Base-by-base conservation (phyloP, 164 flowering plant species). In the Piper longum region DNA sequence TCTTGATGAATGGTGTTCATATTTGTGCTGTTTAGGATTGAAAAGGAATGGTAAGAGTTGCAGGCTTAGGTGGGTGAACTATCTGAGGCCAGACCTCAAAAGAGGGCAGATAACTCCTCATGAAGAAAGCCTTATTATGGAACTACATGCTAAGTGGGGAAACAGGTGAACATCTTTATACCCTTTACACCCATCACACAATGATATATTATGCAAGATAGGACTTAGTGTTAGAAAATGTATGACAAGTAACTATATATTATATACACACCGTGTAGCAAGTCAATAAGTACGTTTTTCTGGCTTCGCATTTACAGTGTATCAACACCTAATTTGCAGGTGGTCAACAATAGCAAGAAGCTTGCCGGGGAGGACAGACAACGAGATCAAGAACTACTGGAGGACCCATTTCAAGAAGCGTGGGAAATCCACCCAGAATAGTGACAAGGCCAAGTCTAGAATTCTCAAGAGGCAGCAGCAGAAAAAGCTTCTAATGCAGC, bases 41-140 rank as follows among this genome's bases (percentile, higher is more conserved):
- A 89, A 77, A 62, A 87, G 98, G 75, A 91, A 85, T 74, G 98
- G 96, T 5, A 91, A 91, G 76, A 91, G 98, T 61, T 91, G 98
- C 61, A 87, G 98, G 68, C 62, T 91, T 73, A 83, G 96, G 65
- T 91, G 98, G 98, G 96, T 91, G 70, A 91, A 91, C 66, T 91
- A 89, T 62, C 61, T 87, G 74, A 83, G 96, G 78, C 98, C 98
- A 61, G 98, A 87, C 75, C 85, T 91, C 39, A 91, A 91, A 83
- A 85, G 83, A 67, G 96, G 96, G 2, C 88, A 82, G 70, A 89
- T 88, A 14, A 89, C 95, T 16, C 92, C 95, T 54, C 81, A 83
- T 60, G 98, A 89, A 74, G 96, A 91, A 70, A 82, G 68, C 52
- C 78, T 87, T 57, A 88, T 91, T 57, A 59, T 85, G 0, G 92